A percentile compares a stretch with the other conserved stretches of the same genome.
phyloP scores from a whole-genome alignment of 2,329 filamentous ascomycete genomes.

The Aciculosporium take region DNA sequence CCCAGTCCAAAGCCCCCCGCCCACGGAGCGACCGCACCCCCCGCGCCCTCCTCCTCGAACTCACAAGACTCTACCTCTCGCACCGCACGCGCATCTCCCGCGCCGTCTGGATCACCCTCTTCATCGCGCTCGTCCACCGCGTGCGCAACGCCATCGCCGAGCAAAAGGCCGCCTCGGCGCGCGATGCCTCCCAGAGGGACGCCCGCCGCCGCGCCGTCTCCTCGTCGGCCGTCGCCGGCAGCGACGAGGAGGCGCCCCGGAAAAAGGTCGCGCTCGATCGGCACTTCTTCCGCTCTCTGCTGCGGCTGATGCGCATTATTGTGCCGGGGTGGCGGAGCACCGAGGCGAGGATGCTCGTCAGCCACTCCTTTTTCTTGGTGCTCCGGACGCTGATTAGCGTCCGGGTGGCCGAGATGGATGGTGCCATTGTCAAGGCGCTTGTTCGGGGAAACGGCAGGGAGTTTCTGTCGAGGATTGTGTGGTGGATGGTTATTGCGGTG shows the following conservation, averaged over 20 bases:
- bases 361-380: constrained; percentile 87
- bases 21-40: constrained; percentile 46
- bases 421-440: constrained; percentile 77
- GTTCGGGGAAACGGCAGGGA: constrained; percentile 85
- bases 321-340: constrained; percentile 83
- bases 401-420: constrained; percentile 93
- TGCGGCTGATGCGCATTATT: constrained; percentile 70
- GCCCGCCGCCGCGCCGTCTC: constrained; percentile 35
- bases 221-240: constrained; percentile 27
- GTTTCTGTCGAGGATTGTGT: constrained; percentile 75
- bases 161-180: constrained; percentile 70
- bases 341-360: constrained; percentile 71
- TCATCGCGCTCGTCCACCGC: constrained; percentile 69
- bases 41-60: constrained; percentile 47
- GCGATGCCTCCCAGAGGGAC: constrained; percentile 45
- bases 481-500: constrained; percentile 97
- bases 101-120: constrained; percentile 68
- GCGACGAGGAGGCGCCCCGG: constrained; percentile 27
- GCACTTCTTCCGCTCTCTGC: constrained; percentile 62
- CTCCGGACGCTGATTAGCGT: constrained; percentile 82
- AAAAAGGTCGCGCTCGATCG: constrained; percentile 87
- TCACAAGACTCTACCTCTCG: constrained; percentile 60
- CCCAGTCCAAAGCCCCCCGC: constrained; percentile 56
- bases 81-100: constrained; percentile 74
- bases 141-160: constrained; percentile 84